Base-by-base conservation (phyloP, 257 asterid species). In the Primulina huaijiensis region DNA sequence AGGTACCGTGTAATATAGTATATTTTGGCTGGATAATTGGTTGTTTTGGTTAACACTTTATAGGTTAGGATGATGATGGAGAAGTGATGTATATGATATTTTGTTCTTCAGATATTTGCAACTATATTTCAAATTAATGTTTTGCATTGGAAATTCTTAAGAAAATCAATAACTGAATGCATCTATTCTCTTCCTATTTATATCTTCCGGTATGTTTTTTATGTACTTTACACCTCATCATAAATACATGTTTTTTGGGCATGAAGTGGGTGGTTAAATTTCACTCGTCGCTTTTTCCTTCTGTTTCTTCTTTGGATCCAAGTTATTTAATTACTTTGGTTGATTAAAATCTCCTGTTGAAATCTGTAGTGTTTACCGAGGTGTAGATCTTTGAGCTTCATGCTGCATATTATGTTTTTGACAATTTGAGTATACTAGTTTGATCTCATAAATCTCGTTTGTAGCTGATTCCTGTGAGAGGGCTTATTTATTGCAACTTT, bases 51-150 rank as follows among this genome's bases (percentile, higher is more conserved):
- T 58, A 58, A 55, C 31, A 72, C 62, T 55, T 58, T 52, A 55
- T 19, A 74, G 65, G 40, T 55, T 73, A 34, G 62, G 43, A 55
- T 71, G 73, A 20, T 40, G 60, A 59, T 30, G 65, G 74, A 57
- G 67, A 69, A 65, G 64, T 64, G 75, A 60, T 64, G 67, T 10
- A 65, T 43, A 33, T 11, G 37, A 64, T 52, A 60, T 21, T 16
- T 68, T 57, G 52, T 58, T 73, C 64, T 50, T 16, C 59, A 30
- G 67, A 29, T 62, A 23, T 65, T 30, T 30, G 70, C 60, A 50
- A 50, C 57, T 50, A 55, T 38, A 38, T 67, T 20, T 66, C 40
- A 31, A 46, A 3, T 29, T 33, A 8, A 66, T 14, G 34, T 20
- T 14, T 29, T 64, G 25, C 69, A 19, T 68, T 9, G 61, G 53